Evolutionary conservation across 2,329 filamentous ascomycete species (phyloP).

Genomic region (Trichoderma sp.): DNA sequence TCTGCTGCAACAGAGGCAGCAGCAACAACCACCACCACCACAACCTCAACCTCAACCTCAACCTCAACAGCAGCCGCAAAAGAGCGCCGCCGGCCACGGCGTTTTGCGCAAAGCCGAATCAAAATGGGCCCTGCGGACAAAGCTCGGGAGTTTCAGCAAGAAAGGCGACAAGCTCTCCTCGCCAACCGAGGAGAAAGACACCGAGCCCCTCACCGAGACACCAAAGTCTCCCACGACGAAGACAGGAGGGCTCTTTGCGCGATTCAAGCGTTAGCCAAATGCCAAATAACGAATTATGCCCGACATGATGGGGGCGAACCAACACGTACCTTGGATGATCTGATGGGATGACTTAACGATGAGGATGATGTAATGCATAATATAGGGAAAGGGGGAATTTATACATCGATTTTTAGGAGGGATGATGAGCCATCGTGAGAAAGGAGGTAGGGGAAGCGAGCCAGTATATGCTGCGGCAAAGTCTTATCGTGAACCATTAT

Average conservation of each 20-base stretch:
- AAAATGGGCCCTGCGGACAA: slow-evolving; percentile 50
- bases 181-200: slow-evolving; percentile 25
- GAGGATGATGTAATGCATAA: slow-evolving; percentile 12
- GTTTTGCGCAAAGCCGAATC: slow-evolving; percentile 49
- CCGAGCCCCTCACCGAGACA: slow-evolving; percentile 23
- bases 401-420: background rate
- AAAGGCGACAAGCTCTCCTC: slow-evolving; percentile 28
- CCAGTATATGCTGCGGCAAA: background rate
- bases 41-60: background rate
- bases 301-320: background rate
- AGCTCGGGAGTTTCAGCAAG: slow-evolving; percentile 39
- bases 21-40: background rate
- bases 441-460: background rate
- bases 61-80: background rate
- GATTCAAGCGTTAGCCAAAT: slow-evolving; percentile 44
- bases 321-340: slow-evolving; percentile 10
- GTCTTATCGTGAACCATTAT: background rate
- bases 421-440: background rate
- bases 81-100: slow-evolving; percentile 26
- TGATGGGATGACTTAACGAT: slow-evolving; percentile 1
- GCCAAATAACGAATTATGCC: background rate
- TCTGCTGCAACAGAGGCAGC: slow-evolving; percentile 17
- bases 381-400: background rate
- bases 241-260: slow-evolving; percentile 43
- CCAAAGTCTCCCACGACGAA: slow-evolving; percentile 38